phyloP scores from a whole-genome alignment of 169 alveolate genomes.

The Theileria annulata region DNA sequence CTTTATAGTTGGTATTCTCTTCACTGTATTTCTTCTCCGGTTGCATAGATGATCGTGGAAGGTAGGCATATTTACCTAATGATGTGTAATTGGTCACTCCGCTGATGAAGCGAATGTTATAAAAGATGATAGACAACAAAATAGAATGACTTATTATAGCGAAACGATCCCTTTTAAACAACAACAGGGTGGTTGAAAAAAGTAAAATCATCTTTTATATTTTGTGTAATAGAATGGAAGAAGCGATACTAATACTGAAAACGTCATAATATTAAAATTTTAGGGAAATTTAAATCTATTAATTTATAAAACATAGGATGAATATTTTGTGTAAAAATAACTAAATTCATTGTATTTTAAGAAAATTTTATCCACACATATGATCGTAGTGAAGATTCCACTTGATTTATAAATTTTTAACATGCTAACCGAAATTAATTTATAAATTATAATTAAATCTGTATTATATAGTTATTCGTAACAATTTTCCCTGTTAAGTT shows the following conservation, averaged over 20 bases:
- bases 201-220: conserved; percentile 6
- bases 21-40: conserved; percentile 55
- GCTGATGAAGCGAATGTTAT: background rate
- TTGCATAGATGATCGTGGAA: conserved; percentile 49
- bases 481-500: background rate
- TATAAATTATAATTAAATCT: background rate
- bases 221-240: background rate
- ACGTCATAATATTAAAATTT: conserved; percentile 7
- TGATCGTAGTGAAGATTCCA: conserved; percentile 4
- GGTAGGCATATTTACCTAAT: conserved; percentile 18
- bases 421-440: background rate
- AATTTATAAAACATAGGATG: background rate
- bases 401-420: too few species aligned
- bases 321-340: too few species aligned
- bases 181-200: background rate
- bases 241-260: background rate
- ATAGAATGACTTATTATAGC: background rate
- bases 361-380: background rate
- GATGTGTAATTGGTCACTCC: background rate
- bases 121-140: background rate
- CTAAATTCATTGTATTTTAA: background rate
- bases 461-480: background rate
- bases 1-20: conserved; percentile 56
- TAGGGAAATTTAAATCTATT: background rate
- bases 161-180: background rate